Percentiles rank a stretch among this genome's conserved stretches.
Evolutionary conservation across 148 eudicot genomes (phyloP).

Genomic region (Rhododendron kiyosumense): DNA sequence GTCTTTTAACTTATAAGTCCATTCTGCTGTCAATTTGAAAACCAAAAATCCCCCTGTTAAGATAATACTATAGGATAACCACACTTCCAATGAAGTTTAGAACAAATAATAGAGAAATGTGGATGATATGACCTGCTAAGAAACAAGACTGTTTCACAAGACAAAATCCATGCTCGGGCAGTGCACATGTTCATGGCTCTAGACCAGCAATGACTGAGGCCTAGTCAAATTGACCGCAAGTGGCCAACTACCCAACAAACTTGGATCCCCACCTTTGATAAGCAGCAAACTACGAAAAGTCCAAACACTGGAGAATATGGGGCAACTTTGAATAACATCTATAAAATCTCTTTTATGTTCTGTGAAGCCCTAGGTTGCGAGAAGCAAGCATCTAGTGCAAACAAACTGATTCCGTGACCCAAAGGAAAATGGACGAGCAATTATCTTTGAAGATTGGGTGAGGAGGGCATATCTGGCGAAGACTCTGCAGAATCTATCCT

Average conservation of each 20-base stretch:
- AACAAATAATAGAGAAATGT: background rate
- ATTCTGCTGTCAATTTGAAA: background rate
- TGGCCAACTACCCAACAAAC: background rate
- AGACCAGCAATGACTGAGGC: conserved; percentile 6
- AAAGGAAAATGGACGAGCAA: background rate
- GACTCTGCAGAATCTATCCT: conserved; percentile 26
- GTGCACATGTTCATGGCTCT: conserved; percentile 9
- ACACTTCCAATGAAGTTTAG: background rate
- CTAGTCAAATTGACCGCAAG: background rate
- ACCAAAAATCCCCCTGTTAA: conserved; percentile 4
- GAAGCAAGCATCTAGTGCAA: background rate
- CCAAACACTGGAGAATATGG: background rate
- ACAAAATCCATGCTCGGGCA: conserved; percentile 1
- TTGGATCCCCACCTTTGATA: background rate
- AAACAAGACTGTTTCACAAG: background rate
- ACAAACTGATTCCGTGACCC: background rate
- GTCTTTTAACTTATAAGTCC: conserved; percentile 2
- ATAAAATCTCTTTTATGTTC: background rate
- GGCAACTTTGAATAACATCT: background rate
- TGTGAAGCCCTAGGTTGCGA: background rate
- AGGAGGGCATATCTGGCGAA: conserved; percentile 36
- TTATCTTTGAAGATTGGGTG: conserved; percentile 32
- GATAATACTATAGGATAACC: background rate
- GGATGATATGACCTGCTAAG: conserved; percentile 5
- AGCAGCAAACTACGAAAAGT: background rate